phyloP scores from a whole-genome alignment of 1,284 basidiomycete genomes.

The Gomphus bonarii region DNA sequence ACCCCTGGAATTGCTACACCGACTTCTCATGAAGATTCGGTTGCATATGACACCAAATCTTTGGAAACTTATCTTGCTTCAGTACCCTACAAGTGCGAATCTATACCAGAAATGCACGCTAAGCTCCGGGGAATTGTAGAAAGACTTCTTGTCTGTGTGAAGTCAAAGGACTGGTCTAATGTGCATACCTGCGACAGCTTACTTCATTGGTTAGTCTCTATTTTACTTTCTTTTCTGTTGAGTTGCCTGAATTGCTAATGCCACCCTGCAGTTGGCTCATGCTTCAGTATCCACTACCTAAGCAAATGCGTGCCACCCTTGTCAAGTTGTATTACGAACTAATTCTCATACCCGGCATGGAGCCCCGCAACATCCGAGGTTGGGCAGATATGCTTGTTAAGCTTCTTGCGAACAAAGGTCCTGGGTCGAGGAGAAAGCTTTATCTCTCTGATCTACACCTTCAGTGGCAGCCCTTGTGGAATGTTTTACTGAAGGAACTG shows the following conservation, averaged over 20 bases:
- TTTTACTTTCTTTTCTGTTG: conserved; percentile 14
- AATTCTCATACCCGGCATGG: conserved; percentile 63
- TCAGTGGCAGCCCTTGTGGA: conserved; percentile 68
- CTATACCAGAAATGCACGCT: conserved; percentile 64
- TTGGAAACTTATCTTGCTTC: conserved; percentile 55
- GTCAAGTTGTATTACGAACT: conserved; percentile 77
- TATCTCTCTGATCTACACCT: conserved; percentile 62
- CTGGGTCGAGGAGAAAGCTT: conserved; percentile 50
- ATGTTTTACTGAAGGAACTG: conserved; percentile 58
- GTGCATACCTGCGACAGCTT: conserved; percentile 64
- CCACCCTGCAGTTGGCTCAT: conserved; percentile 58
- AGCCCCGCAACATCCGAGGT: conserved; percentile 56
- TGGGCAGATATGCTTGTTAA: conserved; percentile 68
- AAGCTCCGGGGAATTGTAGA: conserved; percentile 66
- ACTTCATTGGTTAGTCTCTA: conserved; percentile 52
- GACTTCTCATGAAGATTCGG: background rate
- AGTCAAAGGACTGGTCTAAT: conserved; percentile 66
- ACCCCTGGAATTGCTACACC: conserved; percentile 26
- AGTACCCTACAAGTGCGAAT: conserved; percentile 74
- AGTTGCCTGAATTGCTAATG: background rate
- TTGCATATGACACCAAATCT: conserved; percentile 20
- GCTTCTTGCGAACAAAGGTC: conserved; percentile 50
- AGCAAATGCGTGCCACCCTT: conserved; percentile 65
- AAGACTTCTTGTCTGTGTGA: conserved; percentile 63
- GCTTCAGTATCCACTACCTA: conserved; percentile 73